Evolutionary conservation across 345 rosid genomes (phyloP), one percentile per base, ranked within the genome.

Genomic region (Citrus reticulata): DNA sequence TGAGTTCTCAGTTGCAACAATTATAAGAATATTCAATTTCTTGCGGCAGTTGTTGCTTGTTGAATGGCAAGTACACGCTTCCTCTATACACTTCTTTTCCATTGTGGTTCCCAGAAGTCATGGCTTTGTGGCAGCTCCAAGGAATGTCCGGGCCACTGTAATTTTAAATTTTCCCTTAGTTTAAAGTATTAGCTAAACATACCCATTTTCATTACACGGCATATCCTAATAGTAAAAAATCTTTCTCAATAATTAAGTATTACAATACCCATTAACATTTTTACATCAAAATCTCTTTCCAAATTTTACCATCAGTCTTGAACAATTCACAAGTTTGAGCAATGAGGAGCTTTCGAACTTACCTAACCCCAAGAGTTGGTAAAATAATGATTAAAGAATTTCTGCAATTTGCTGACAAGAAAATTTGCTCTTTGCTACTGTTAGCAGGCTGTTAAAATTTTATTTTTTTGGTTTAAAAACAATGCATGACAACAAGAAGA

Each of bases 271-370:
- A 46, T 3, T 75, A 72, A 9, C 4, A 20, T 24, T 70, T 66
- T 11, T 13, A 75, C 70, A 69, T 62, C 76, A 35, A 73, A 9
- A 24, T 80, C 79, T 19, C 79, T 80, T 75, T 80, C 78, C 70
- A 19, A 16, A 75, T 25, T 46, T 75, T 80, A 24, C 8, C 29
- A 74, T 74, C 82, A 20, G 64, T 34, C 49, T 70, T 70, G 46
- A 11, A 2, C 24, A 75, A 49, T 34, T 65, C 25, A 65, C 13
- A 35, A 30, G 30, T 61, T 51, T 13, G 65, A 40, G 30, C 39
- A 70, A 39, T 19, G 17, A 55, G 49, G 70, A 40, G 39, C 42
- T 60, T 68, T 74, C 75, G 25, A 51, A 61, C 58, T 71, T 35
- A 60, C 64, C 74, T 49, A 74, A 72, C 42, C 25, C 29, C 25